These are phyloP conservation scores for Reticulascus tulasneorum DNA, from an alignment of 2,329 filamentous ascomycete genomes.

Conservation along the genomic window DNA sequence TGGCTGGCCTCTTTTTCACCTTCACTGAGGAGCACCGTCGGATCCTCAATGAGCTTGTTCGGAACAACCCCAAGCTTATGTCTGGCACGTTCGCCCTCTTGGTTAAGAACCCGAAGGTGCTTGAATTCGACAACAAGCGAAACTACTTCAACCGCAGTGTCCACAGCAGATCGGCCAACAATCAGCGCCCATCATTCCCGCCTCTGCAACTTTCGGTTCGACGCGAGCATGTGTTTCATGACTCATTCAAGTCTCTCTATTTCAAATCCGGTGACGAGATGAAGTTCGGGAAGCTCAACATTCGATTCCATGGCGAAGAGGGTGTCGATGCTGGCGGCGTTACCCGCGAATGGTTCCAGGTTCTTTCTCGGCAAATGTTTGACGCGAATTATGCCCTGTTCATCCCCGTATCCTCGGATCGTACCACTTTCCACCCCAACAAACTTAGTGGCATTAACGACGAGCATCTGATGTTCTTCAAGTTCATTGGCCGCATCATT, in stretches of 20 bases:
- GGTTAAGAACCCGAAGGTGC: conserved; percentile 97
- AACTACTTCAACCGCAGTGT: conserved; percentile 97
- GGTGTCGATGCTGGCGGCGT: conserved; percentile 97
- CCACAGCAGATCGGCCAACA: conserved; percentile 63
- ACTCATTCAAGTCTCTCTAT: conserved; percentile 97
- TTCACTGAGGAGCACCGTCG: conserved; percentile 98
- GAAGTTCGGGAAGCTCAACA: conserved; percentile 98
- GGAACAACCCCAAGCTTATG: conserved; percentile 97
- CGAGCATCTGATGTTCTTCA: conserved; percentile 97
- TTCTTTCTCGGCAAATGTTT: conserved; percentile 96
- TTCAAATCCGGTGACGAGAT: conserved; percentile 96
- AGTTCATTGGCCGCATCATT: conserved; percentile 97
- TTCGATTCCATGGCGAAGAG: conserved; percentile 95
- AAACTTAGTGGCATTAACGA: conserved; percentile 90
- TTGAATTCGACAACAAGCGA: conserved; percentile 99
- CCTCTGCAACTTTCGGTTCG: conserved; percentile 82
- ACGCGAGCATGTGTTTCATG: conserved; percentile 92
- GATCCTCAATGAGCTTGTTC: conserved; percentile 94
- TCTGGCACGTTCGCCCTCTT: conserved; percentile 93
- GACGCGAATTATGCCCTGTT: conserved; percentile 97
- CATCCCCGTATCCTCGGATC: conserved; percentile 92
- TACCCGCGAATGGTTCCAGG: conserved; percentile 98
- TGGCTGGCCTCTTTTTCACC: conserved; percentile 90
- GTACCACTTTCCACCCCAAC: conserved; percentile 98
- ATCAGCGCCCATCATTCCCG: conserved; percentile 68